phyloP scores from a whole-genome alignment of 2,329 filamentous ascomycete genomes.

The Fusarium sublunatum region DNA sequence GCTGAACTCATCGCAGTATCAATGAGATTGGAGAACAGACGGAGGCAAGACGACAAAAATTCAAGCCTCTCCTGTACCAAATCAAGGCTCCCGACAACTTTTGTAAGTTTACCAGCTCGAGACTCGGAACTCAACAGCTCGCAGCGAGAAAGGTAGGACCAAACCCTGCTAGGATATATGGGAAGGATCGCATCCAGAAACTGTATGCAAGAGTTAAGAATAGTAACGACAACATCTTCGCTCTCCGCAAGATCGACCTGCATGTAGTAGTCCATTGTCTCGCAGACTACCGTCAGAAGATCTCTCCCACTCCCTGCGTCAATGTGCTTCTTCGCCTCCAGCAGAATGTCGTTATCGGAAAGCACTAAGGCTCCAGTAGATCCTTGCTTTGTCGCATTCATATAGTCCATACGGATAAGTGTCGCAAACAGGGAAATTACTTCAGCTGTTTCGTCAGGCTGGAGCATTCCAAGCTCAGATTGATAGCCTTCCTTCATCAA shows the following conservation, averaged over 20 bases:
- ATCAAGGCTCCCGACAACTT: slow-evolving; percentile 85
- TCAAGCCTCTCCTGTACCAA: slow-evolving; percentile 80
- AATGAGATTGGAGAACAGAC: slow-evolving; percentile 79
- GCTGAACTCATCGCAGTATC: slow-evolving; percentile 78
- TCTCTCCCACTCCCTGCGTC: slow-evolving; percentile 69
- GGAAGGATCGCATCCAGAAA: slow-evolving; percentile 80
- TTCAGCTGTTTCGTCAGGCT: slow-evolving; percentile 74
- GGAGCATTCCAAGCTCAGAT: slow-evolving; percentile 64
- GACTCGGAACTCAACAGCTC: slow-evolving; percentile 81
- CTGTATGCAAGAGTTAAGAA: slow-evolving; percentile 77
- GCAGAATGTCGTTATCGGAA: slow-evolving; percentile 59
- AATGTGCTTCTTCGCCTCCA: slow-evolving; percentile 66
- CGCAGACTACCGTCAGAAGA: slow-evolving; percentile 82
- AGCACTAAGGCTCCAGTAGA: slow-evolving; percentile 49
- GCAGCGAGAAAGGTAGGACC: slow-evolving; percentile 88
- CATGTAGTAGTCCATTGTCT: slow-evolving; percentile 80
- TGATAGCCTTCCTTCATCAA: slow-evolving; percentile 66
- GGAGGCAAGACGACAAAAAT: slow-evolving; percentile 78
- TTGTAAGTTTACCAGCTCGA: slow-evolving; percentile 78
- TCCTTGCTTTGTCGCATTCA: slow-evolving; percentile 49
- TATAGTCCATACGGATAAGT: slow-evolving; percentile 67
- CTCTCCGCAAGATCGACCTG: slow-evolving; percentile 67
- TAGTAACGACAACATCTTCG: slow-evolving; percentile 73
- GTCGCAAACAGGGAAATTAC: slow-evolving; percentile 79
- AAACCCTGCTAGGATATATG: slow-evolving; percentile 84